phyloP scores from a whole-genome alignment of 176 grass and related monocot genomes.

The Eleusine indica region DNA sequence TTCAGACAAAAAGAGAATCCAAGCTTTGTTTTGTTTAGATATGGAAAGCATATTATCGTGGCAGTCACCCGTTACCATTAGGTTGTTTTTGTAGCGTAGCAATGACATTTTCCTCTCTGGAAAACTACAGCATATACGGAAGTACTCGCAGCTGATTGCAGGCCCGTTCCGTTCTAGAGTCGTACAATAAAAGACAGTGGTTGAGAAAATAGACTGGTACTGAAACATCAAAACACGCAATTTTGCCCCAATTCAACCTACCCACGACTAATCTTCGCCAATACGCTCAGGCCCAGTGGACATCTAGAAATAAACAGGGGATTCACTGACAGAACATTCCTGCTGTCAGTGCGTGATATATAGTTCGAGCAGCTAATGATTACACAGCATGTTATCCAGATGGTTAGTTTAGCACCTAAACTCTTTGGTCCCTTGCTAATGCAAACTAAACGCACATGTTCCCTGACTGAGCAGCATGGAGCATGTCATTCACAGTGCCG shows the following conservation, averaged over 20 bases:
- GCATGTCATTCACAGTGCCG: background rate
- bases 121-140: too few species aligned
- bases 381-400: constrained; percentile 20
- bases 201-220: constrained; percentile 13
- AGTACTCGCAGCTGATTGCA: too few species aligned
- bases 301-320: background rate
- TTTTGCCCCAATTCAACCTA: background rate
- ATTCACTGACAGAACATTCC: constrained; percentile 22
- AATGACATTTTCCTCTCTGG: too few species aligned
- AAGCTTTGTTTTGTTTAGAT: background rate
- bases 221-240: background rate
- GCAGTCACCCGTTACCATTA: background rate
- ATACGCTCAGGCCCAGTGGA: background rate
- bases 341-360: background rate
- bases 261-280: background rate
- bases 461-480: constrained; percentile 9
- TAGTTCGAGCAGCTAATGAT: background rate
- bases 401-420: constrained; percentile 30
- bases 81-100: background rate
- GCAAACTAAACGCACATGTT: constrained; percentile 20
- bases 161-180: too few species aligned
- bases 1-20: background rate
- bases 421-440: background rate
- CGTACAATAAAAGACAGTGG: background rate
- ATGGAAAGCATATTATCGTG: background rate